Evolutionary conservation across 2,329 filamentous ascomycete genomes (phyloP).

Genomic region (Hirsutella minnesotensis): DNA sequence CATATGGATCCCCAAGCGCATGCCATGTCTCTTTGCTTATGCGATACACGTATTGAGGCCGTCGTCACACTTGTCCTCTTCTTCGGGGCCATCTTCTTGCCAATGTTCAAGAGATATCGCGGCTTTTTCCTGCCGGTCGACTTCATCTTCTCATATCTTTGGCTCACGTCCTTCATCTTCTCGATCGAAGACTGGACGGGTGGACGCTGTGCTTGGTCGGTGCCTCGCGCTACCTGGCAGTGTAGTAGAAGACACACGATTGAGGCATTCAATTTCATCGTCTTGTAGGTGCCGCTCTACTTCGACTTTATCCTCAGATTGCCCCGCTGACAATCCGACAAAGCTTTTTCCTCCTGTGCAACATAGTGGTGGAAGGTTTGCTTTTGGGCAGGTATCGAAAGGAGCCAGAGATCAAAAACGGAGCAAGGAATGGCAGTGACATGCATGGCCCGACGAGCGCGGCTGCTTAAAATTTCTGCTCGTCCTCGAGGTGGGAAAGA

Average conservation of each 20-base stretch:
- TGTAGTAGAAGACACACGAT: slow-evolving; percentile 11
- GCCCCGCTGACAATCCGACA: neutral
- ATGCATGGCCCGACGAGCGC: too few species aligned
- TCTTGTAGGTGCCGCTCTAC: slow-evolving; percentile 10
- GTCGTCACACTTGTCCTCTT: slow-evolving; percentile 11
- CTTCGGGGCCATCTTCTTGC: slow-evolving; percentile 8
- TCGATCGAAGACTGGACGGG: slow-evolving; percentile 11
- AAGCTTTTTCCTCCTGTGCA: slow-evolving; percentile 11
- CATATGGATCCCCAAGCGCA: neutral
- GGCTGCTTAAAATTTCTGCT: too few species aligned
- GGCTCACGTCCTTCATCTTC: slow-evolving; percentile 16
- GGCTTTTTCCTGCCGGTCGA: slow-evolving; percentile 11
- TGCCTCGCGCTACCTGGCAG: slow-evolving; percentile 1
- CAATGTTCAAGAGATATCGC: slow-evolving; percentile 8
- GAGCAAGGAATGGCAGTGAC: too few species aligned
- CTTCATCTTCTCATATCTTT: slow-evolving; percentile 13
- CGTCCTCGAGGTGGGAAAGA: too few species aligned
- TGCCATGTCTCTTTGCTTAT: neutral
- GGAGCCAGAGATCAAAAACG: neutral
- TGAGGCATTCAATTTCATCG: slow-evolving; percentile 13
- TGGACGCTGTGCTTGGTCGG: slow-evolving; percentile 3
- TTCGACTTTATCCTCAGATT: too few species aligned
- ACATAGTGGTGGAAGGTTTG: slow-evolving; percentile 7
- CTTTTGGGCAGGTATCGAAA: neutral
- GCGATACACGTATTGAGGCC: slow-evolving; percentile 5